These are phyloP conservation scores for Hydnomerulius pinastri DNA, from an alignment of 768 basidiomycete species.

Conservation along the genomic window DNA sequence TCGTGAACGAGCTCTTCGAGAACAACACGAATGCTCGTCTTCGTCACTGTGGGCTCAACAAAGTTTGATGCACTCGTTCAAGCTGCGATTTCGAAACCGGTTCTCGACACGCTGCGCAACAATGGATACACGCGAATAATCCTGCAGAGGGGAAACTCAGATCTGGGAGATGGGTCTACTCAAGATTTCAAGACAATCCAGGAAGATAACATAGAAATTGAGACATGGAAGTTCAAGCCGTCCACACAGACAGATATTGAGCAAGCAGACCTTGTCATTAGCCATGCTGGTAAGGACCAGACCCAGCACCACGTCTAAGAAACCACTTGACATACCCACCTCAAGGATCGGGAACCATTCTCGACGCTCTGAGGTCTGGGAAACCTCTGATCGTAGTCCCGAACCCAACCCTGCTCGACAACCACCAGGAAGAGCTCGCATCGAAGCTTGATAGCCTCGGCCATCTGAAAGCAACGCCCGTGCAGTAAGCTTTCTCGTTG, in stretches of 20 bases:
- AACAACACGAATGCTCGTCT: slow-evolving; percentile 36
- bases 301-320: neutral
- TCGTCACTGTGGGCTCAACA: slow-evolving; percentile 92
- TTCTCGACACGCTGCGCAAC: slow-evolving; percentile 52
- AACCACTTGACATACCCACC: slow-evolving; percentile 1
- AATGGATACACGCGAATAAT: slow-evolving; percentile 63
- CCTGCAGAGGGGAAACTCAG: slow-evolving; percentile 80
- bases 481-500: slow-evolving; percentile 48
- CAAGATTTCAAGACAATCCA: slow-evolving; percentile 14
- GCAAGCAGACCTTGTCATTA: slow-evolving; percentile 77
- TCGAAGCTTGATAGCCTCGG: slow-evolving; percentile 57
- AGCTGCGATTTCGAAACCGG: slow-evolving; percentile 53
- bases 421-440: slow-evolving; percentile 92
- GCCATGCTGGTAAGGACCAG: slow-evolving; percentile 79
- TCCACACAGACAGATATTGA: slow-evolving; percentile 67
- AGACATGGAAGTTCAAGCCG: slow-evolving; percentile 74
- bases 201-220: slow-evolving; percentile 51
- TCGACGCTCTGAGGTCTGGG: slow-evolving; percentile 76
- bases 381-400: slow-evolving; percentile 87
- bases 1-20: neutral
- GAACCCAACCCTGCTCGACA: slow-evolving; percentile 85
- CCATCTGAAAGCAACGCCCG: slow-evolving; percentile 57
- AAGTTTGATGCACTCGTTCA: slow-evolving; percentile 77
- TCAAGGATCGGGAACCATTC: slow-evolving; percentile 90
- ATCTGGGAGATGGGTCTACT: slow-evolving; percentile 31